These are phyloP conservation scores for Castanea sativa DNA, from an alignment of 306 rosid genomes.

Conservation along the genomic window DNA sequence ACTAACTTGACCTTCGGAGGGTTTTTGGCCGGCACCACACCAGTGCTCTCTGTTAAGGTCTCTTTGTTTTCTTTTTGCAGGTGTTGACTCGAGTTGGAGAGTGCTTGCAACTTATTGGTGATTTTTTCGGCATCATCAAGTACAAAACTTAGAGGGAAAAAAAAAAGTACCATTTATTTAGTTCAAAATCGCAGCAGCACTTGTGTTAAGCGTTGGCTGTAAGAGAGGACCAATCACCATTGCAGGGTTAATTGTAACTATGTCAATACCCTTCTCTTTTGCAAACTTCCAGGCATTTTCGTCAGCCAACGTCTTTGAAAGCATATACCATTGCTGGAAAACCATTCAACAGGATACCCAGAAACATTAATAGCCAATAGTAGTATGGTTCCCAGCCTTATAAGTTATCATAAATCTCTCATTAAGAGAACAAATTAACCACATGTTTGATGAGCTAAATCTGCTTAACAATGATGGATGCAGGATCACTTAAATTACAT, in stretches of 20 bases:
- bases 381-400: neutral
- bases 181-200: conserved; percentile 45
- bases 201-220: conserved; percentile 66
- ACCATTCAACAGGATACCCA: conserved; percentile 2
- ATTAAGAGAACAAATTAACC: neutral
- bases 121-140: too few species aligned
- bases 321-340: conserved; percentile 66
- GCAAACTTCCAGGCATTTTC: conserved; percentile 86
- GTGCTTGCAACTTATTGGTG: too few species aligned
- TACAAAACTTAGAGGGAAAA: neutral
- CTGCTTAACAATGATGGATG: neutral
- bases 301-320: conserved; percentile 88
- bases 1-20: too few species aligned
- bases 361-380: conserved; percentile 1
- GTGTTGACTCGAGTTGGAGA: too few species aligned
- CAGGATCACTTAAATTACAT: neutral
- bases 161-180: conserved; percentile 52
- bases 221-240: conserved; percentile 80
- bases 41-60: too few species aligned
- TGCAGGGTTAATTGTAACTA: conserved; percentile 67
- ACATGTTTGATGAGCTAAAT: neutral
- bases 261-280: conserved; percentile 65
- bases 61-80: too few species aligned
- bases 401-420: neutral
- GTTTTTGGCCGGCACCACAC: too few species aligned